phyloP scores from a whole-genome alignment of 257 asterid genomes.

The Dorcoceras hygrometricum region DNA sequence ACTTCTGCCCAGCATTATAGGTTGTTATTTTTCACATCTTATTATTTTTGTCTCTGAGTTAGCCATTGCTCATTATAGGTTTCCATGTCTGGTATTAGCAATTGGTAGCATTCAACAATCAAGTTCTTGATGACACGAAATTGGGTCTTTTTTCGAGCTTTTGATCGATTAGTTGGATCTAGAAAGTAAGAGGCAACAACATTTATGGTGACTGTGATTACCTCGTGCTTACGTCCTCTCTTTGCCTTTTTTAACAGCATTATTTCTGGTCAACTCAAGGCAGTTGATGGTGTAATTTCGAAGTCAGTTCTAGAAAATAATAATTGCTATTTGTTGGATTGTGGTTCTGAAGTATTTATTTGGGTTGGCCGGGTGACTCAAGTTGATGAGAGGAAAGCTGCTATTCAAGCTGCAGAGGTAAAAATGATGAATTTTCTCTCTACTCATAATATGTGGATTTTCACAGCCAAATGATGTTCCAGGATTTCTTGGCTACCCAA shows the following conservation, averaged over 20 bases:
- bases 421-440: slow-evolving; percentile 13
- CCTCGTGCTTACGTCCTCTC: background rate
- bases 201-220: background rate
- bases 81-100: slow-evolving; percentile 5
- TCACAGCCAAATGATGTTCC: slow-evolving; percentile 31
- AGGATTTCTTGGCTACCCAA: slow-evolving; percentile 86
- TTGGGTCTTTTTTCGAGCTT: too few relatives aligned
- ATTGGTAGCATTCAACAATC: background rate
- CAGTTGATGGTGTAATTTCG: slow-evolving; percentile 77
- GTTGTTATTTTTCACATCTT: slow-evolving; percentile 32
- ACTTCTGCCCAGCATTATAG: slow-evolving; percentile 74
- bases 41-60: slow-evolving; percentile 14
- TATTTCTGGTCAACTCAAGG: slow-evolving; percentile 64
- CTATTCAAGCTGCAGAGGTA: slow-evolving; percentile 92
- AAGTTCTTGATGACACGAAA: background rate
- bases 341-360: slow-evolving; percentile 92
- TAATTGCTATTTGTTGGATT: slow-evolving; percentile 86
- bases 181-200: background rate
- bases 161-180: background rate
- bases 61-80: slow-evolving; percentile 16
- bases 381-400: slow-evolving; percentile 92
- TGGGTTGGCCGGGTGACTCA: slow-evolving; percentile 99
- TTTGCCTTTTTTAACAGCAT: slow-evolving; percentile 49
- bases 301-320: slow-evolving; percentile 84
- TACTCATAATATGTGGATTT: slow-evolving; percentile 15